These are phyloP conservation scores for Pythium folliculosum DNA, from an alignment of 352 stramenopile genomes.

Conservation along the genomic window DNA sequence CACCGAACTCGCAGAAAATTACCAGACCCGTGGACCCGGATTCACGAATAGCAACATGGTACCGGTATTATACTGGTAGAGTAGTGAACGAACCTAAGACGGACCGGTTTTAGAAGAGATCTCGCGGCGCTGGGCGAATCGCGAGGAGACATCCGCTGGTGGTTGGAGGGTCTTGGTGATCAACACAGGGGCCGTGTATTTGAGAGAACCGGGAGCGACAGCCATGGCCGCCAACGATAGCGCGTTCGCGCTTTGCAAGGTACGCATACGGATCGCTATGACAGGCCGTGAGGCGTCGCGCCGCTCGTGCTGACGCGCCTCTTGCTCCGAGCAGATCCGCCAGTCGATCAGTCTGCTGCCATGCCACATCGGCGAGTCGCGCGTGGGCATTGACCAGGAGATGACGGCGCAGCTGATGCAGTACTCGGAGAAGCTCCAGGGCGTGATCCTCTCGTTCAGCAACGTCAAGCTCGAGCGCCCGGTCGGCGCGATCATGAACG, in stretches of 20 bases:
- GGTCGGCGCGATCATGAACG: slow-evolving; percentile 76
- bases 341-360: slow-evolving; percentile 74
- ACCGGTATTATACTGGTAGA: slow-evolving; percentile 4
- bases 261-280: slow-evolving; percentile 14
- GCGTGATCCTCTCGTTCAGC: slow-evolving; percentile 76
- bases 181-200: not conserved
- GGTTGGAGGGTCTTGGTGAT: slow-evolving; percentile 9
- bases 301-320: not conserved
- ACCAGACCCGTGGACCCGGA: slow-evolving; percentile 18
- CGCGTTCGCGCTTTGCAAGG: slow-evolving; percentile 63
- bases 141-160: slow-evolving; percentile 29
- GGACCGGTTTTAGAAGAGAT: slow-evolving; percentile 19
- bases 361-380: slow-evolving; percentile 67
- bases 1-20: slow-evolving; percentile 6
- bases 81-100: slow-evolving; percentile 11
- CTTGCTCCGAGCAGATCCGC: slow-evolving; percentile 36
- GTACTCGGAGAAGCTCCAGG: slow-evolving; percentile 73
- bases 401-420: slow-evolving; percentile 76
- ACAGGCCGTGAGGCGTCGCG: not conserved
- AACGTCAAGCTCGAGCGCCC: slow-evolving; percentile 60
- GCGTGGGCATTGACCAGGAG: slow-evolving; percentile 74
- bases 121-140: not conserved
- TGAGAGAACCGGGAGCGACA: slow-evolving; percentile 4
- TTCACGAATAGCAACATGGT: slow-evolving; percentile 18
- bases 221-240: slow-evolving; percentile 27